phyloP scores from a whole-genome alignment of 495 filamentous ascomycete species.

The Neurospora sp. region DNA sequence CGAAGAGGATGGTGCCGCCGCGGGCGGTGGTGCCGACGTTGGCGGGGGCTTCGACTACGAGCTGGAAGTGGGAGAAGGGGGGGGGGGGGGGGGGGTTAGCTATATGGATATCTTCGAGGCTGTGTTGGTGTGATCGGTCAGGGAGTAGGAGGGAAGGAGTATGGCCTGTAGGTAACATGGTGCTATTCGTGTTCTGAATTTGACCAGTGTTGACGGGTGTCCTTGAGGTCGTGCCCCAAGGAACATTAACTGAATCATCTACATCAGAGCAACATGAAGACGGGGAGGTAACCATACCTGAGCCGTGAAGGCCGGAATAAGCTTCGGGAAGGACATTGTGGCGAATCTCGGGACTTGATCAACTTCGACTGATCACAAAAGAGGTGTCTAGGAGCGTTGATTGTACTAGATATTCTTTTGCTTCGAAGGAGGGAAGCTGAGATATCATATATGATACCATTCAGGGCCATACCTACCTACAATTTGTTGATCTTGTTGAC shows the following conservation, averaged over 20 bases:
- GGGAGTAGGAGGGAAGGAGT: not conserved
- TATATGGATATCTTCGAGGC: not conserved
- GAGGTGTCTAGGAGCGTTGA: not conserved
- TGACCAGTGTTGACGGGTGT: not conserved
- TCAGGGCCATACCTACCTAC: not conserved
- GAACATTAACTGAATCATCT: not conserved
- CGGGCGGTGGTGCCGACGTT: conserved; percentile 16
- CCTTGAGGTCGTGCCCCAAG: not conserved
- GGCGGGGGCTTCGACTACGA: conserved; percentile 21
- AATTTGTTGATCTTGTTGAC: not conserved
- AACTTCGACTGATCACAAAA: not conserved
- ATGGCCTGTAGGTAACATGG: not conserved
- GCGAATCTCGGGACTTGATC: not conserved
- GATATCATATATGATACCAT: not conserved
- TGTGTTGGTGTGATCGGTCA: not conserved
- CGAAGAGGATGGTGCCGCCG: conserved; percentile 20
- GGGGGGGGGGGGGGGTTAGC: not conserved
- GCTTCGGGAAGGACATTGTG: conserved; percentile 24
- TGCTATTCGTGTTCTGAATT: not conserved
- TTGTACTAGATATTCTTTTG: not conserved
- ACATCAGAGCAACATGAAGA: not conserved
- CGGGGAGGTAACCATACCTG: conserved; percentile 16
- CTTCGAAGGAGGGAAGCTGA: not conserved
- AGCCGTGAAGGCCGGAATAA: conserved; percentile 36
- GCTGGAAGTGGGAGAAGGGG: conserved; percentile 9